A percentile compares a stretch with the other conserved stretches of the same genome.
phyloP scores from a whole-genome alignment of 257 asterid species.

The Solanum chiquidenum region DNA sequence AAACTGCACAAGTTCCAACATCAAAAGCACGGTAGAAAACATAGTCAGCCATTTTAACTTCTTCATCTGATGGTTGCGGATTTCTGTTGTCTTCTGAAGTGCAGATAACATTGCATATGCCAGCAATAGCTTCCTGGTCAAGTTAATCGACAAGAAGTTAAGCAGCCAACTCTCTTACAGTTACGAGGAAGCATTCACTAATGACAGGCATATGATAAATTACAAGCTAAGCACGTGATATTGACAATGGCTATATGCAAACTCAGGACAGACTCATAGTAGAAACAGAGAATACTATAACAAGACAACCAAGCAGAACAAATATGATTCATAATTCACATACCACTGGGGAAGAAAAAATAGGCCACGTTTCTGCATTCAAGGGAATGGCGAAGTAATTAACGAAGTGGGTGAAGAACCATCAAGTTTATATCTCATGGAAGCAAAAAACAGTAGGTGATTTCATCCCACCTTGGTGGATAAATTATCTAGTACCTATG shows the following conservation, averaged over 20 bases:
- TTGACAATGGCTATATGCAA: not conserved
- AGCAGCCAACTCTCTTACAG: not conserved
- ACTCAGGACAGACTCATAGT: not conserved
- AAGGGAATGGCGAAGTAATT: not conserved
- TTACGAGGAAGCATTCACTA: not conserved
- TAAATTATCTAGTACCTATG: not conserved
- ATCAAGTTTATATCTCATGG: not conserved
- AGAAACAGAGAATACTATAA: not conserved
- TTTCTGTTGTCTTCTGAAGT: slow-evolving; percentile 63
- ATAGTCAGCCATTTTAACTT: slow-evolving; percentile 53
- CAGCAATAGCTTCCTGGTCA: slow-evolving; percentile 81
- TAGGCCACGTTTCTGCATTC: not conserved
- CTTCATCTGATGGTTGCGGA: slow-evolving; percentile 66
- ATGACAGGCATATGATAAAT: not conserved
- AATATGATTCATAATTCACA: not conserved
- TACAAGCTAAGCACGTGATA: not conserved
- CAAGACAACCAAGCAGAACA: not conserved
- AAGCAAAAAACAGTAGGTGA: not conserved
- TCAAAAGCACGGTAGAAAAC: slow-evolving; percentile 69
- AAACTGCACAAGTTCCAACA: slow-evolving; percentile 41
- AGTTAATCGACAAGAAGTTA: not conserved
- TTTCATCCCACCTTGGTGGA: not conserved
- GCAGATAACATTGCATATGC: slow-evolving; percentile 81
- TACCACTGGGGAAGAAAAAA: not conserved
- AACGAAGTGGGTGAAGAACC: not conserved